Conservation (phyloP, 805 yeast genomes). For the Debaryomyces hansenii region DNA sequence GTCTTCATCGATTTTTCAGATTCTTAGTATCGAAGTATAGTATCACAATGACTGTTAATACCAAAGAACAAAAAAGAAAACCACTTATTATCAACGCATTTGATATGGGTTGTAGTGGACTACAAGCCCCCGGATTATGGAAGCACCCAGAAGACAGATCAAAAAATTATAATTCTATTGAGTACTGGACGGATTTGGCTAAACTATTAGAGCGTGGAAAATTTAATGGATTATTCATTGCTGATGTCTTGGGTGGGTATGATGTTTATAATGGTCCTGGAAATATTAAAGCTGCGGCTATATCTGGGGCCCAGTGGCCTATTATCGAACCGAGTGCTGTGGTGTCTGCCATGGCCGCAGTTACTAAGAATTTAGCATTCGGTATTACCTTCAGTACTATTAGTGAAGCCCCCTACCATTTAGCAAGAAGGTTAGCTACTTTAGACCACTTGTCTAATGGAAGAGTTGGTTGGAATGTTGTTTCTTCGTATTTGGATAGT, state of each 20-base stretch:
- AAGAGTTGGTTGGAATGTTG: slow-evolving; percentile 50
- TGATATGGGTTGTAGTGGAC: slow-evolving; percentile 26
- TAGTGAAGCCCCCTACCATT: slow-evolving; percentile 42
- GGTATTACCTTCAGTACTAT: slow-evolving; percentile 45
- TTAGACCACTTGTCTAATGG: slow-evolving; percentile 44
- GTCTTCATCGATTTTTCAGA: no score
- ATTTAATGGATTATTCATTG: slow-evolving; percentile 38
- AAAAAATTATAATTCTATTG: slow-evolving; percentile 21
- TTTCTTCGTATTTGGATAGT: slow-evolving; percentile 42
- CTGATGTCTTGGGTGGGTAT: slow-evolving; percentile 41
- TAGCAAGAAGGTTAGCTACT: slow-evolving; percentile 45
- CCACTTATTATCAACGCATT: slow-evolving; percentile 36
- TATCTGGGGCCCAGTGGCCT: slow-evolving; percentile 34
- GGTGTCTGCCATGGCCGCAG: slow-evolving; percentile 44
- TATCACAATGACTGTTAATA: no score
- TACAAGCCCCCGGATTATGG: slow-evolving; percentile 32
- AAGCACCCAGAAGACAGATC: slow-evolving; percentile 34
- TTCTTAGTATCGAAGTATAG: no score
- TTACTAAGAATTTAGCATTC: slow-evolving; percentile 38
- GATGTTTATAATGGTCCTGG: slow-evolving; percentile 44
- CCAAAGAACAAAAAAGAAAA: slow-evolving; percentile 8
- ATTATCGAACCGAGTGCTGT: slow-evolving; percentile 38
- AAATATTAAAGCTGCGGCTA: slow-evolving; percentile 35
- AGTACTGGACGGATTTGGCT: slow-evolving; percentile 37
- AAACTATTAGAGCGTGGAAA: slow-evolving; percentile 39